Conservation (phyloP, 148 eudicot species). For the Vaccinium corymbosum region DNA sequence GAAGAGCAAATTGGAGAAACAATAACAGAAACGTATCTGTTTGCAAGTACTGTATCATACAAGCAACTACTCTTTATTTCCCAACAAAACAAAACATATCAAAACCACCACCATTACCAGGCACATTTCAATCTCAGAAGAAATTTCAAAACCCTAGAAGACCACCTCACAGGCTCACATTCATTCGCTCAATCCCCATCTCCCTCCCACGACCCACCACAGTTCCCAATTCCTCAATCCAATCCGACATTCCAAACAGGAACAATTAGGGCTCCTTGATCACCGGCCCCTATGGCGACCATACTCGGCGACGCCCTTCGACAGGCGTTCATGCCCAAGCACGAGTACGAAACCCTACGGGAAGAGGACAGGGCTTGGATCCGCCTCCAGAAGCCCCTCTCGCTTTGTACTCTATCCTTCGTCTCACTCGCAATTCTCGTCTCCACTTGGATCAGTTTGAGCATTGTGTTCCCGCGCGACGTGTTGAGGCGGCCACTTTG, state of each 20-base stretch:
- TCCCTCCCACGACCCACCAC: not conserved
- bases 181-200: not conserved
- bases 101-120: not conserved
- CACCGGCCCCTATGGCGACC: not conserved
- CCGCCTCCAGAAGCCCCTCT: slow-evolving; percentile 50
- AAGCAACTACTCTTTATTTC: too few relatives aligned
- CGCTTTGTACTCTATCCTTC: slow-evolving; percentile 18
- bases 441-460: slow-evolving; percentile 55
- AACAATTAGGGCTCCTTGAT: not conserved
- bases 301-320: slow-evolving; percentile 73
- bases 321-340: slow-evolving; percentile 94
- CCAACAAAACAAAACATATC: too few relatives aligned
- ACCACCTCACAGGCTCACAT: not conserved
- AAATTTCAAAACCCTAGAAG: not conserved
- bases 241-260: not conserved
- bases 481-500: slow-evolving; percentile 62
- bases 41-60: too few relatives aligned
- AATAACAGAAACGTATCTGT: too few relatives aligned
- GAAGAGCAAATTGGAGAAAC: too few relatives aligned
- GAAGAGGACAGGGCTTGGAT: slow-evolving; percentile 70
- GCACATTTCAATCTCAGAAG: not conserved
- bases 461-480: slow-evolving; percentile 66
- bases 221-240: not conserved
- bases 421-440: slow-evolving; percentile 41
- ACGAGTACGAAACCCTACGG: slow-evolving; percentile 73